These are phyloP conservation scores for Orbilia javanica DNA, from an alignment of 2,329 filamentous ascomycete genomes.

Conservation along the genomic window DNA sequence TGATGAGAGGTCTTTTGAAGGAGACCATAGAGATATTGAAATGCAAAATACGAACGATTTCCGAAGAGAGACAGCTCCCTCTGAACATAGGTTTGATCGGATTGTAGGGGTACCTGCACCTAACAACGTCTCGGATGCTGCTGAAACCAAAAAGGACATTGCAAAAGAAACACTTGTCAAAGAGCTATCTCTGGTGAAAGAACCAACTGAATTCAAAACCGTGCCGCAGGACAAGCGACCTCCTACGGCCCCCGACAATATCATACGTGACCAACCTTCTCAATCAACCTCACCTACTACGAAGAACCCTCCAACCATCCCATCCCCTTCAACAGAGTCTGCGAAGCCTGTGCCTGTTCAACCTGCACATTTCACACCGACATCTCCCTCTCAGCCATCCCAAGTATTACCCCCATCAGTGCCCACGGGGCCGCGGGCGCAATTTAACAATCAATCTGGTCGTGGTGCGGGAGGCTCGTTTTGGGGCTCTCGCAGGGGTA, in stretches of 20 bases:
- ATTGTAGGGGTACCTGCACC: slow-evolving; percentile 15
- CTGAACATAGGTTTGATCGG: slow-evolving; percentile 27
- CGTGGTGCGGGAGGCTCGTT: slow-evolving; percentile 25
- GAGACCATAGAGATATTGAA: slow-evolving; percentile 40
- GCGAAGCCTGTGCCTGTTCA: slow-evolving; percentile 44
- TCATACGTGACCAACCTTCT: slow-evolving; percentile 40
- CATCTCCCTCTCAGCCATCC: slow-evolving; percentile 38
- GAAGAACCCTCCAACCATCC: slow-evolving; percentile 32
- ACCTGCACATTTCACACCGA: slow-evolving; percentile 49
- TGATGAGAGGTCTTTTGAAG: slow-evolving; percentile 39
- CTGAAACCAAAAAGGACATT: slow-evolving; percentile 36
- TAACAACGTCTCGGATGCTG: slow-evolving; percentile 16
- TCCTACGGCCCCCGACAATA: slow-evolving; percentile 31
- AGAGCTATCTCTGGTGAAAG: slow-evolving; percentile 42
- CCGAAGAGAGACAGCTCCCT: slow-evolving; percentile 27
- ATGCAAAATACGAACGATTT: slow-evolving; percentile 43
- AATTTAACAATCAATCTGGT: slow-evolving; percentile 24
- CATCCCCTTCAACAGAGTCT: slow-evolving; percentile 40
- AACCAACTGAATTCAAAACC: slow-evolving; percentile 45
- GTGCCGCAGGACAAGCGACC: slow-evolving; percentile 49
- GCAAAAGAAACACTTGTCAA: slow-evolving; percentile 39
- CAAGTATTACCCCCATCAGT: slow-evolving; percentile 41
- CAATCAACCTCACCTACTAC: slow-evolving; percentile 39
- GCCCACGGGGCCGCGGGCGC: slow-evolving; percentile 47
- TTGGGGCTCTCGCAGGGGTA: slow-evolving; percentile 34